Evolutionary conservation across 1,284 basidiomycete species (phyloP), one percentile per base, ranked within the genome.

Genomic region (Inonotus obliquus): DNA sequence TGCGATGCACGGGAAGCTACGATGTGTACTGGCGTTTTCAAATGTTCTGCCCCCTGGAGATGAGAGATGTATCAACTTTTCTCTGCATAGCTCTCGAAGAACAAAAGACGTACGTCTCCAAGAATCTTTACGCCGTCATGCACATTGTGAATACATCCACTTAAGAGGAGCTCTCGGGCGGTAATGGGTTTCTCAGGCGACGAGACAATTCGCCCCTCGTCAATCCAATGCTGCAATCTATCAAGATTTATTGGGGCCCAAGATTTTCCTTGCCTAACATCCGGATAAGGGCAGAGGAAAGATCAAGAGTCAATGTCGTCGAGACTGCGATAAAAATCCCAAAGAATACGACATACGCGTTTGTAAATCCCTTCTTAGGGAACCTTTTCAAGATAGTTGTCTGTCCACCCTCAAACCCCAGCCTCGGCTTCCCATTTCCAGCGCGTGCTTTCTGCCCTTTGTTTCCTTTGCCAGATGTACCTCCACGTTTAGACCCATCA

Each of bases 371-470:
- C 53, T 87, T 83, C 79, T 99, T 99, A 9, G 96, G 96, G 72
- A 96, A 92, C 52, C 89, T 79, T 67, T 94, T 88, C n/a, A 88
- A 89, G 61, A 99, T 84, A 6, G 96, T 92, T 23, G 95, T 98
- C 74, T 98, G 96, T 67, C 96, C 96, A 71, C 96, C 96, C 74
- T 97, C 96, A 68, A 98, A 99, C 5, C 89, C 87, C 32, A 85
- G 80, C 66, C 83, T 86, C 27, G 94, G 86, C 69, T 86, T 92
- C n/a, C 94, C 92, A 68, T 92, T 89, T 4, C 96, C 96, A 21
- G 92, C 85, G 61, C 96, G 86, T 48, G 96, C 90, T 64, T 96
- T 96, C 74, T 97, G 95, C 69, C 96, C 96, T 71, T 99, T 99
- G 75, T 94, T 86, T 77, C 96, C 96, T 60, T 94, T 85, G 65